A percentile compares a stretch with the other conserved stretches of the same genome.
These are phyloP conservation scores for Flueggea neowawraea DNA, from an alignment of 441 rosid species.

Conservation along the genomic window DNA sequence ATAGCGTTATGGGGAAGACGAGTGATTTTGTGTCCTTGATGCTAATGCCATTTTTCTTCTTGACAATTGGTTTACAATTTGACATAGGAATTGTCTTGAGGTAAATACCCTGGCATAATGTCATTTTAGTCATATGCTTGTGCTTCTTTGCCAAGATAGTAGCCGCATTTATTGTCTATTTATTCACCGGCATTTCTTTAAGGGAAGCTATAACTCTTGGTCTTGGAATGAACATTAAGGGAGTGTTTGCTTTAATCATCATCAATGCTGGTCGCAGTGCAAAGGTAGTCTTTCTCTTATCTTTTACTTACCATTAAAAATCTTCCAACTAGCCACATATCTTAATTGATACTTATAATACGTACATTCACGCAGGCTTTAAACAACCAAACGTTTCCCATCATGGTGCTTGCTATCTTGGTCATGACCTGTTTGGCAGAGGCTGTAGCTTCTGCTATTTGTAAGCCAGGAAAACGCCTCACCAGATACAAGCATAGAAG, in stretches of 20 bases:
- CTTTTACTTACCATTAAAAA: neutral
- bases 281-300: constrained; percentile 8
- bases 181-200: constrained; percentile 1
- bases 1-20: constrained; percentile 20
- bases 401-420: constrained; percentile 23
- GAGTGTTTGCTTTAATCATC: constrained; percentile 26
- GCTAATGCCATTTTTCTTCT: constrained; percentile 21
- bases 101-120: neutral
- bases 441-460: constrained; percentile 25
- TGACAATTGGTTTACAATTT: constrained; percentile 16
- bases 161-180: constrained; percentile 17
- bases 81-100: neutral
- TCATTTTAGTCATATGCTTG: neutral
- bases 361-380: constrained; percentile 23
- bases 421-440: constrained; percentile 38
- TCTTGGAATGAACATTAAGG: constrained; percentile 39
- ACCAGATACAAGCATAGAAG: constrained; percentile 25
- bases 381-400: constrained; percentile 29
- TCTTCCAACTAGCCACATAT: no score
- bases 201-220: constrained; percentile 30
- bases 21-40: constrained; percentile 25
- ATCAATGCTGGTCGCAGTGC: constrained; percentile 27
- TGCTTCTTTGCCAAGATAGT: constrained; percentile 23
- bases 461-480: constrained; percentile 16
- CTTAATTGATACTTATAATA: no score